Conservation (phyloP, 2,329 filamentous ascomycete species). For the Fusarium euwallaceae region DNA sequence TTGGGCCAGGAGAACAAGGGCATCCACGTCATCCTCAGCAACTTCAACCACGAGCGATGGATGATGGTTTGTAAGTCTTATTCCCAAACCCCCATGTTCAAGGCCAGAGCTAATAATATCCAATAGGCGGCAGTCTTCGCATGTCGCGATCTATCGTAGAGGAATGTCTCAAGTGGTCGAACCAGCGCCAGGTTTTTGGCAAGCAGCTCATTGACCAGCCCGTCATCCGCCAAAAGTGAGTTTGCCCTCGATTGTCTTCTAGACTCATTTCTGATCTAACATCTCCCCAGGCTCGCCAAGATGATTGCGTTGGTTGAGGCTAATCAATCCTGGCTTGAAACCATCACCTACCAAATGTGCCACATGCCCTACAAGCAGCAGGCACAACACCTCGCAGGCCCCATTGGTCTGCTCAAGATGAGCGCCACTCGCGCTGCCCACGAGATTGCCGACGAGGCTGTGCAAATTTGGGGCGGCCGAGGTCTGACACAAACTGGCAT, state of each 20-base stretch:
- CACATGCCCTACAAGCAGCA: conserved; percentile 86
- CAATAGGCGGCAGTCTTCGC: conserved; percentile 68
- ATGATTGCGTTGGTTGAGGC: conserved; percentile 88
- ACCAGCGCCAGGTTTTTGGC: conserved; percentile 87
- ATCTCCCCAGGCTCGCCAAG: conserved; percentile 73
- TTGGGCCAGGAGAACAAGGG: conserved; percentile 88
- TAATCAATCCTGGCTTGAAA: conserved; percentile 89
- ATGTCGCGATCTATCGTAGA: conserved; percentile 79
- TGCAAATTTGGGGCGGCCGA: conserved; percentile 88
- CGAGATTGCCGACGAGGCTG: conserved; percentile 85
- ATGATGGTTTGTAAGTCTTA: conserved; percentile 73
- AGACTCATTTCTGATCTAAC: conserved; percentile 2
- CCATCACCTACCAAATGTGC: conserved; percentile 89
- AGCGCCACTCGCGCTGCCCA: conserved; percentile 81
- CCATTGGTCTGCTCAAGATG: conserved; percentile 86
- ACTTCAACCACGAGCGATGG: conserved; percentile 91
- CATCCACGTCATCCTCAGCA: conserved; percentile 84
- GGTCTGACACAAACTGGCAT: conserved; percentile 86
- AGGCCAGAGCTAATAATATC: conserved; percentile 13
- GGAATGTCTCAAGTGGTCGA: conserved; percentile 89
- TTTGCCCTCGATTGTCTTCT: neutral
- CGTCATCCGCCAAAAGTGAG: conserved; percentile 83
- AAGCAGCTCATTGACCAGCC: conserved; percentile 87
- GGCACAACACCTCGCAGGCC: conserved; percentile 79
- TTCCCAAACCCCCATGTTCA: neutral